Conservation (phyloP, 805 yeast genomes). For the Yarrowia phangngaensis region DNA sequence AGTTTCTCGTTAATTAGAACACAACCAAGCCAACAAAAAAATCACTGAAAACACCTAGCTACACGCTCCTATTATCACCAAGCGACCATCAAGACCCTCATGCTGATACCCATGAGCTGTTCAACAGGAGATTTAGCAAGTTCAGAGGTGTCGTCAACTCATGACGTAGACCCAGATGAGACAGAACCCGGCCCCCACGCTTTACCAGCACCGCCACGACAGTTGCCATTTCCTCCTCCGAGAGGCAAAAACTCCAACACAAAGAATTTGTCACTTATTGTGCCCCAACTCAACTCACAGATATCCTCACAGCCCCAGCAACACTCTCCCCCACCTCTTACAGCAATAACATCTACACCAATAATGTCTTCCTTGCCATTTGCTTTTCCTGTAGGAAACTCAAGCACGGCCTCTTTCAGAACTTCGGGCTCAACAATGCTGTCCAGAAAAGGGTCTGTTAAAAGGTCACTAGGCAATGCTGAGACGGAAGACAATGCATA, state of each 20-base stretch:
- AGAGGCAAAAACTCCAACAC: conserved; percentile 26
- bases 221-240: conserved; percentile 17
- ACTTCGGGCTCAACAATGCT: conserved; percentile 1
- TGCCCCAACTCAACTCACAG: too few relatives aligned
- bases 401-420: not conserved
- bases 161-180: too few relatives aligned
- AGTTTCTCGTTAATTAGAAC: too few relatives aligned
- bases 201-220: conserved; percentile 23
- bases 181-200: not conserved
- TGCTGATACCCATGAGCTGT: too few relatives aligned
- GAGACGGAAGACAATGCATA: conserved; percentile 15
- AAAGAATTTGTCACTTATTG: conserved; percentile 15
- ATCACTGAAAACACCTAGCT: too few relatives aligned
- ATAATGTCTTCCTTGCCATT: conserved; percentile 11
- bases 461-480: conserved; percentile 11
- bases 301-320: not conserved
- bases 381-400: too few relatives aligned
- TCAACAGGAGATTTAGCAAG: conserved; percentile 4
- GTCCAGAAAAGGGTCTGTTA: conserved; percentile 5
- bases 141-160: conserved; percentile 17
- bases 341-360: conserved; percentile 2
- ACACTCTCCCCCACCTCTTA: not conserved
- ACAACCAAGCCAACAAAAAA: too few relatives aligned
- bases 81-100: too few relatives aligned
- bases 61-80: too few relatives aligned